These are phyloP conservation scores for Przewalskia tangutica DNA, from an alignment of 257 asterid genomes.

Conservation along the genomic window DNA sequence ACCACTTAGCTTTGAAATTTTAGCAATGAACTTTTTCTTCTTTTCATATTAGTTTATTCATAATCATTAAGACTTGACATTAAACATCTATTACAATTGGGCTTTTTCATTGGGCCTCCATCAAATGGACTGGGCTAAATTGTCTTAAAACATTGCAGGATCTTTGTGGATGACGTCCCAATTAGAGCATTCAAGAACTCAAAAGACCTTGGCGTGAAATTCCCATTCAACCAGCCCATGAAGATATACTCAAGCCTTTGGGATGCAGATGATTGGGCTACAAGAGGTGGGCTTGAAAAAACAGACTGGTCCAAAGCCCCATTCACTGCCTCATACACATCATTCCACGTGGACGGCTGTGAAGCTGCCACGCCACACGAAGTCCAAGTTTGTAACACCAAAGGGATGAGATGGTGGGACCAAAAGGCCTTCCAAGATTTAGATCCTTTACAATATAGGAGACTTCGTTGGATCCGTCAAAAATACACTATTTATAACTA, in stretches of 20 bases:
- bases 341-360: slow-evolving; percentile 33
- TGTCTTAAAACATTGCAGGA: slow-evolving; percentile 6
- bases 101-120: neutral
- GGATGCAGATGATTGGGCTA: slow-evolving; percentile 41
- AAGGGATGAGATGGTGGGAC: slow-evolving; percentile 36
- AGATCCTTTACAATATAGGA: slow-evolving; percentile 21
- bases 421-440: slow-evolving; percentile 29
- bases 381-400: slow-evolving; percentile 21
- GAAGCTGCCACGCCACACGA: slow-evolving; percentile 19
- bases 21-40: neutral
- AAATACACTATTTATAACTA: slow-evolving; percentile 31
- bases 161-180: slow-evolving; percentile 26
- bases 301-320: slow-evolving; percentile 38
- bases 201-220: slow-evolving; percentile 24
- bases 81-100: neutral
- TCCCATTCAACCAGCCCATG: slow-evolving; percentile 36
- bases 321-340: slow-evolving; percentile 24
- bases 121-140: neutral
- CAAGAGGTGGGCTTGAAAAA: slow-evolving; percentile 33
- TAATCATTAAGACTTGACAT: neutral
- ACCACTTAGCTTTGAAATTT: no score
- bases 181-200: slow-evolving; percentile 27
- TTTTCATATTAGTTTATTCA: neutral
- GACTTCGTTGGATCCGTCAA: slow-evolving; percentile 24
- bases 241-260: slow-evolving; percentile 32